A percentile compares a stretch with the other conserved stretches of the same genome.
Conservation (phyloP, 352 stramenopile genomes). For the Pythium graminicola region DNA sequence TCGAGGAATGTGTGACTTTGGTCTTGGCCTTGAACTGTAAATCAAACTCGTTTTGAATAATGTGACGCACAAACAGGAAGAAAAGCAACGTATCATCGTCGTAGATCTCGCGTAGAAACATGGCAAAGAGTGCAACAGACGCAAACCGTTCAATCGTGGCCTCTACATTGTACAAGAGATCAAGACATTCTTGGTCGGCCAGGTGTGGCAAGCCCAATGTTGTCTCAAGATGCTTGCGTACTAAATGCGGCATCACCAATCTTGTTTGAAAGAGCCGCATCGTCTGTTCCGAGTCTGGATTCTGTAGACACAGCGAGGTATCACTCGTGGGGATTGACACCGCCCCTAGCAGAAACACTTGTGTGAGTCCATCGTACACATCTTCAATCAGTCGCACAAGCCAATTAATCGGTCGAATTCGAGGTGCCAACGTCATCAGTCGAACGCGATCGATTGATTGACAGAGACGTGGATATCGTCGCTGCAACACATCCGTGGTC, state of each 20-base stretch:
- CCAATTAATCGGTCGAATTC: slow-evolving; percentile 51
- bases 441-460: slow-evolving; percentile 26
- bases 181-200: slow-evolving; percentile 63
- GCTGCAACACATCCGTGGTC: slow-evolving; percentile 27
- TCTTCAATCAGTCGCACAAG: slow-evolving; percentile 55
- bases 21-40: slow-evolving; percentile 49
- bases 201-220: slow-evolving; percentile 43
- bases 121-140: slow-evolving; percentile 44
- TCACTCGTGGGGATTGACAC: not conserved
- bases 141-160: slow-evolving; percentile 36
- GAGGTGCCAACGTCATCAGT: slow-evolving; percentile 16
- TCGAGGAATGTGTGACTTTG: slow-evolving; percentile 49
- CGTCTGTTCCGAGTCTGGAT: not conserved
- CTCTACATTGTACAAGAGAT: slow-evolving; percentile 70
- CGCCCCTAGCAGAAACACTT: slow-evolving; percentile 14
- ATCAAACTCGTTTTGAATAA: slow-evolving; percentile 47
- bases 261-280: slow-evolving; percentile 6
- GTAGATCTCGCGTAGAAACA: slow-evolving; percentile 63
- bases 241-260: slow-evolving; percentile 56
- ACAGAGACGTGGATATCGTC: slow-evolving; percentile 49
- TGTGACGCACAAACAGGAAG: slow-evolving; percentile 41
- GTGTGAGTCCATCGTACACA: slow-evolving; percentile 49
- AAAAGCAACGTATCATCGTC: slow-evolving; percentile 63
- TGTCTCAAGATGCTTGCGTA: slow-evolving; percentile 42
- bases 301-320: not conserved